Base-by-base conservation (phyloP, 192 early-diverging fungal species). In the Dissophora globulifera region DNA sequence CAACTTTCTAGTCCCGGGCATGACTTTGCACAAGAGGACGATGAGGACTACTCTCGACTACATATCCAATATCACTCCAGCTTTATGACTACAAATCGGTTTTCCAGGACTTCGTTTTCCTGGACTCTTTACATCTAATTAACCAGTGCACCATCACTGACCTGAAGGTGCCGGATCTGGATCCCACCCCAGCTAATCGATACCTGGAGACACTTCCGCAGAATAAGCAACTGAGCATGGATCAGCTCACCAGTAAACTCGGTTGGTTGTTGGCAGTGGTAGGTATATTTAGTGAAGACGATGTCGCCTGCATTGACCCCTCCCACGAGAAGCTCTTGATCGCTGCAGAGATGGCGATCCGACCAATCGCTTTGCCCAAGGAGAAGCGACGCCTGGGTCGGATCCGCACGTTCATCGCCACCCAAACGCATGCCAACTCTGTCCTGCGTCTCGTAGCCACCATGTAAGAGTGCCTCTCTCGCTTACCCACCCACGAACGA, bases 1-100 rank as follows among this genome's bases (percentile, higher is more conserved):
- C 6, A 62, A 62, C 35, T 62, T 31, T 17, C 60, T 62, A 27
- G 49, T 22, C 15, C 23, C 3, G 16, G 60, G 60, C 0, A 2
- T 51, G 3, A 38, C 31, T 2, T 13, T 16, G 33, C 10, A 20
- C 8, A 50, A 51, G n/a, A 51, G 60, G 60, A 29, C 11, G 15
- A 7, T 25, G 1, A 15, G 32, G 4, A 62, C 60, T 7, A 35
- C 23, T 17, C 2, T 15, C 23, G 12, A 22, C 16, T 62, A 62
- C 60, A 62, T 40, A 22, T 27, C 29, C 6, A 35, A 31, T 13
- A 35, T 62, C 22, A 13, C n/a, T 50, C 7, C 48, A 50, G 26
- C 58, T 60, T 13, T 60, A 50, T 5, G 48, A 50, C 22, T 20
- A 50, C 48, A 5, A 50, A 9, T 27, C 48, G 4, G 48, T 26